Conservation (phyloP, 2,329 filamentous ascomycete genomes). For the Aspergillus sp. region DNA sequence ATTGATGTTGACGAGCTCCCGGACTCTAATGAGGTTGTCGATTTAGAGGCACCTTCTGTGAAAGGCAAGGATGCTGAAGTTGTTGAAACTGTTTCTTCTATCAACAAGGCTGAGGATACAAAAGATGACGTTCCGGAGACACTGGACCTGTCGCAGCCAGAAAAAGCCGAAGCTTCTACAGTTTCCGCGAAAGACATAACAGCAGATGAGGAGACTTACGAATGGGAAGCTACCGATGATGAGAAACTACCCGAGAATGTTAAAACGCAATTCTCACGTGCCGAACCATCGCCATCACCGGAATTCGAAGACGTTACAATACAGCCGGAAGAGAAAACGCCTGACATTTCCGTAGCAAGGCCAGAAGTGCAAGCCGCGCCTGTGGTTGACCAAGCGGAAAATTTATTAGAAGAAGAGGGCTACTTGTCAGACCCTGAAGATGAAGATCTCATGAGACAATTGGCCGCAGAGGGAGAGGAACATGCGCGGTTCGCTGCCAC, state of each 20-base stretch:
- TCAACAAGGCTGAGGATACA: neutral
- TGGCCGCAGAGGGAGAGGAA: constrained; percentile 87
- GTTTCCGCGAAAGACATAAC: constrained; percentile 9
- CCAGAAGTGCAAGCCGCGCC: constrained; percentile 14
- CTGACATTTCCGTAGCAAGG: constrained; percentile 16
- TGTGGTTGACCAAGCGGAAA: constrained; percentile 16
- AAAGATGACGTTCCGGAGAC: neutral
- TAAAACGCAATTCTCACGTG: neutral
- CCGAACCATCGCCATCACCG: constrained; percentile 29
- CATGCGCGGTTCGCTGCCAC: constrained; percentile 88
- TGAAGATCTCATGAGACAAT: constrained; percentile 77
- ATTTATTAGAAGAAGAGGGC: constrained; percentile 45
- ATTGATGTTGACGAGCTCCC: constrained; percentile 36
- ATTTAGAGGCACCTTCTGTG: constrained; percentile 21
- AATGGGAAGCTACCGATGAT: constrained; percentile 13
- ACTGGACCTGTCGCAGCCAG: neutral
- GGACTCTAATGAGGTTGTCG: constrained; percentile 24
- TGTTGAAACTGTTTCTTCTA: neutral
- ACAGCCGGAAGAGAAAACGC: constrained; percentile 16
- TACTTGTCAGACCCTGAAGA: constrained; percentile 85
- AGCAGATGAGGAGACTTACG: constrained; percentile 12
- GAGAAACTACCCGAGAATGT: constrained; percentile 11
- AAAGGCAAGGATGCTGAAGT: constrained; percentile 3
- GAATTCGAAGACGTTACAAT: constrained; percentile 18
- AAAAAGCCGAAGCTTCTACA: neutral